Evolutionary conservation across 371 early-diverging fungal genomes (phyloP), one percentile per base, ranked within the genome.

Genomic region (Blyttiomyces sp.): DNA sequence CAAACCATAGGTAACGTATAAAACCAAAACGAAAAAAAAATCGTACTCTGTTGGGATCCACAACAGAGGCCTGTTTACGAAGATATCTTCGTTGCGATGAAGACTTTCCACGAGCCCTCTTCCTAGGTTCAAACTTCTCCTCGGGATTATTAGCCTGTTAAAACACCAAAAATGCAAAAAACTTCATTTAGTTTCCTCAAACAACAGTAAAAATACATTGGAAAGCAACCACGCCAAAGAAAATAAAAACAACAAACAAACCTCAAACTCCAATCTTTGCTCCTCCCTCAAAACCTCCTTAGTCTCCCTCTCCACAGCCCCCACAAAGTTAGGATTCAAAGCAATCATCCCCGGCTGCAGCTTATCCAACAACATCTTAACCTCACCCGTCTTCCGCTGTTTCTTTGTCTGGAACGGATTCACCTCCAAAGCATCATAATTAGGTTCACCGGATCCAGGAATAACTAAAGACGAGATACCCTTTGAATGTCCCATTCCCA

Each of bases 371-470:
- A 99, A 77, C 58, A 75, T 70, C 69, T 90, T 91, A 17, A 99
- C 96, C 77, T 98, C 99, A 52, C 80, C 66, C 70, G 98, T 95
- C 73, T 88, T 88, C 61, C 96, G 81, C 75, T 96, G 95, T 70
- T 87, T 88, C 66, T 74, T 83, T 4, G 93, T 96, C 73, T 92
- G 87, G 86, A 85, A 99, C 33, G 97, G 98, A 78, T 95, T 96
- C 57, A 91, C 91, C 70, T 93, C 96, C 43, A 92, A 69, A 13
- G 91, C 81, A 75, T 98, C 98, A 82, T 90, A 96, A 86, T 94
- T 94, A 67, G 98, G 93, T 73, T 98, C 96, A 62, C 98, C 98
- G 34, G 95, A 63, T 51, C 79, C 75, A 17, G 99, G 99, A 26
- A 99, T 81, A 26, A 97, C 82, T 30, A 99, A 70, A 61, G 85